These are phyloP conservation scores for Zygotorulaspora sp. DNA, from an alignment of 805 yeast genomes.

Conservation along the genomic window DNA sequence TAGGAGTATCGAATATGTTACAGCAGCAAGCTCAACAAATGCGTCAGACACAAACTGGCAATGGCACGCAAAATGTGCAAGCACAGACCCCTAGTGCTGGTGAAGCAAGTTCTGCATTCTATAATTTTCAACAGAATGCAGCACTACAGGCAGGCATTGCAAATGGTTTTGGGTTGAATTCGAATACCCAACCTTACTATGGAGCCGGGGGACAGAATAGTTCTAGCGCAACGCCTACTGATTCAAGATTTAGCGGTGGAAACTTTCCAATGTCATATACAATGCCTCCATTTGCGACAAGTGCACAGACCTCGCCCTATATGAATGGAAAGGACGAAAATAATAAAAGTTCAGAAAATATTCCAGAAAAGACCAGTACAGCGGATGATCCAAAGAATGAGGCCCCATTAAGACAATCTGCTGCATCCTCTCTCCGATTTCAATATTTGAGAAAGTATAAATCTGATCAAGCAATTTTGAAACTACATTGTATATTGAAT, in stretches of 20 bases:
- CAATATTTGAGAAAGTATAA: conserved; percentile 37
- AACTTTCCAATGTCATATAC: background rate
- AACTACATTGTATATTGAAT: conserved; percentile 49
- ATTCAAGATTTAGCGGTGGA: background rate
- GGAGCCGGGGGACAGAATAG: conserved; percentile 1
- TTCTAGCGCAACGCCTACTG: background rate
- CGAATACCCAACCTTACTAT: background rate
- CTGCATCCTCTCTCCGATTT: conserved; percentile 16
- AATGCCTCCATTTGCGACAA: conserved; percentile 5
- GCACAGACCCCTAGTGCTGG: conserved; percentile 5
- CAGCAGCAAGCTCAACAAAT: conserved; percentile 15
- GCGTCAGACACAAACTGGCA: conserved; percentile 1
- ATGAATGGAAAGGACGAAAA: background rate
- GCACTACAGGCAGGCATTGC: background rate
- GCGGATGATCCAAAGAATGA: background rate
- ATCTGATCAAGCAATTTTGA: conserved; percentile 48
- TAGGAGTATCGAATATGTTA: conserved; percentile 2
- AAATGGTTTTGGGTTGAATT: background rate
- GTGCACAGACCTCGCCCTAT: conserved; percentile 12
- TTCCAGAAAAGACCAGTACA: background rate
- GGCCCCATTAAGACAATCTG: background rate
- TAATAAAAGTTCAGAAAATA: background rate
- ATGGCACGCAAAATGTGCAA: background rate
- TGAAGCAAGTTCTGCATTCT: conserved; percentile 5
- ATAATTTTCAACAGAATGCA: background rate